These are phyloP conservation scores for Ophiosphaerella herpotricha DNA, from an alignment of 2,329 filamentous ascomycete genomes.

Conservation along the genomic window DNA sequence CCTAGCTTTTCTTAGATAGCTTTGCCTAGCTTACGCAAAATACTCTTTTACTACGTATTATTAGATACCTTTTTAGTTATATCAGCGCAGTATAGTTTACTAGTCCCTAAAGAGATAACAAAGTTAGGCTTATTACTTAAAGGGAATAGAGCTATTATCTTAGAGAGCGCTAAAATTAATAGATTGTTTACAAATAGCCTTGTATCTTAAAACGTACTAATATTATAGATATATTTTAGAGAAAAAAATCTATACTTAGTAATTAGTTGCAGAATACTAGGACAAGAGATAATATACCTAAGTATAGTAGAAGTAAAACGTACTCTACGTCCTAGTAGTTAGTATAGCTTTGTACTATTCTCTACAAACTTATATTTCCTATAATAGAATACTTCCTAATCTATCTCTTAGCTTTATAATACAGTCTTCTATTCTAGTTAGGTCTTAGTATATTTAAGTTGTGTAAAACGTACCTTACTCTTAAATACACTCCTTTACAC, in stretches of 20 bases:
- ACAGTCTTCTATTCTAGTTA: slow-evolving; percentile 5
- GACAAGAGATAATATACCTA: background rate
- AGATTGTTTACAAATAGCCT: slow-evolving; percentile 21
- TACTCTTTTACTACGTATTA: slow-evolving; percentile 15
- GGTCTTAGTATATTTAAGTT: background rate
- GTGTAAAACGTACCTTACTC: slow-evolving; percentile 10
- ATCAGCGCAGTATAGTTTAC: slow-evolving; percentile 5
- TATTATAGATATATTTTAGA: slow-evolving; percentile 14
- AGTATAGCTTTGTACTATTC: background rate
- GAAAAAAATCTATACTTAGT: slow-evolving; percentile 18
- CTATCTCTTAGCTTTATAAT: slow-evolving; percentile 19
- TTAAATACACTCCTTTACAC: slow-evolving; percentile 8
- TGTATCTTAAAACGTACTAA: slow-evolving; percentile 23
- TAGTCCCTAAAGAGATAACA: slow-evolving; percentile 22
- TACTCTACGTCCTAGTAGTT: background rate
- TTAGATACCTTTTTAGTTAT: slow-evolving; percentile 6
- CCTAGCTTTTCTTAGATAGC: slow-evolving; percentile 18
- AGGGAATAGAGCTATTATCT: slow-evolving; percentile 17
- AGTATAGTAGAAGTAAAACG: background rate
- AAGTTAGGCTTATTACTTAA: slow-evolving; percentile 19
- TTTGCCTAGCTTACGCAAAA: slow-evolving; percentile 8
- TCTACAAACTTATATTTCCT: slow-evolving; percentile 18
- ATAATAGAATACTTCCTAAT: slow-evolving; percentile 16
- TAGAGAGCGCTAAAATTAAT: slow-evolving; percentile 18
- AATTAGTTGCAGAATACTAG: slow-evolving; percentile 1